phyloP scores from a whole-genome alignment of 2,329 filamentous ascomycete genomes.

The Diaporthe longicolla region DNA sequence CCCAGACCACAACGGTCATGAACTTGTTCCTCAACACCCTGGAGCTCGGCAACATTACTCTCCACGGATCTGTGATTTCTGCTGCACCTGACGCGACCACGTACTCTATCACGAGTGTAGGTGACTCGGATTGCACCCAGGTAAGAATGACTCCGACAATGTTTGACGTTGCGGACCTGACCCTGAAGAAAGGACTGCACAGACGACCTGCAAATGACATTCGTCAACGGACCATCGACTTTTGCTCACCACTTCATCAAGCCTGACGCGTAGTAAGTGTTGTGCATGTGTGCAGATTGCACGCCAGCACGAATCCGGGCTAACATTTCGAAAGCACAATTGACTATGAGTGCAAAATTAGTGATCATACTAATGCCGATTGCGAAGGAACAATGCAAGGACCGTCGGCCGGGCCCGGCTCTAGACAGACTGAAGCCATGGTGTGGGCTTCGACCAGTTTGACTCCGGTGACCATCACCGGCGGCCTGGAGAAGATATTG shows the following conservation, averaged over 20 bases:
- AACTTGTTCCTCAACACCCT: slow-evolving; percentile 31
- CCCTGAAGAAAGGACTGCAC: neutral
- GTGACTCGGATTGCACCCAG: neutral
- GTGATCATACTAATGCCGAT: slow-evolving; percentile 1
- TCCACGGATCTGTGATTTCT: slow-evolving; percentile 31
- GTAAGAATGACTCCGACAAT: neutral
- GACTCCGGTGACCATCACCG: slow-evolving; percentile 32
- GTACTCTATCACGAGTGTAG: slow-evolving; percentile 20
- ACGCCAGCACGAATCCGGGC: neutral
- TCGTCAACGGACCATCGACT: slow-evolving; percentile 33
- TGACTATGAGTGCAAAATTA: slow-evolving; percentile 22
- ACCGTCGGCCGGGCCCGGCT: neutral
- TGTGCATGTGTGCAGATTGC: neutral
- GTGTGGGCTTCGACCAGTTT: slow-evolving; percentile 7
- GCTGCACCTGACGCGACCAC: slow-evolving; percentile 26
- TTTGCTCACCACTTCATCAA: slow-evolving; percentile 31
- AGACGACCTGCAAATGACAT: neutral
- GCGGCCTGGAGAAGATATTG: slow-evolving; percentile 29
- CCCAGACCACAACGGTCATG: slow-evolving; percentile 35
- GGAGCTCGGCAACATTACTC: slow-evolving; percentile 6
- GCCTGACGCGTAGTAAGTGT: slow-evolving; percentile 16
- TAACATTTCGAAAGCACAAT: neutral
- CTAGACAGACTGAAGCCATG: neutral
- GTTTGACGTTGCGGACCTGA: neutral
- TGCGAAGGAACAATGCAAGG: slow-evolving; percentile 16